Base-by-base conservation (phyloP, 805 yeast genomes). In the Metschnikowia kofuensis region DNA sequence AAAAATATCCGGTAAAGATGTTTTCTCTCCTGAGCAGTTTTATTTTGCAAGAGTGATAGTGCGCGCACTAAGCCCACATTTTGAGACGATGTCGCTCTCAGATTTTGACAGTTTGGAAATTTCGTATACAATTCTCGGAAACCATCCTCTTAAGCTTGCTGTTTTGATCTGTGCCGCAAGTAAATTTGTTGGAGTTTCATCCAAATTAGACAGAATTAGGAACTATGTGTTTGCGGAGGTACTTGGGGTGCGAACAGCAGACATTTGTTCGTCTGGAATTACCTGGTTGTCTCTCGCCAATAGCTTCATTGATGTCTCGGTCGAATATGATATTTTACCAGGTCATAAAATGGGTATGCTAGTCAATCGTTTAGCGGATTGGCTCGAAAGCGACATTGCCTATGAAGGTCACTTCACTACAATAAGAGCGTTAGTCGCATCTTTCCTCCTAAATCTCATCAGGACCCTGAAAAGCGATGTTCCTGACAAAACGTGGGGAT, bases 281-380 rank as follows among this genome's bases (percentile, higher is more conserved):
- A 64, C 62, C 13, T 74, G 76, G 62, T 50, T 86, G 4, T 67
- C 81, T 1, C 55, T 83, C 3, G 65, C 85, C 36, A 74, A 70
- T 41, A 69, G 74, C 49, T 69, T 81, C 49, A 58, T 67, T 15
- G 59, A 64, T 44, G 50, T 65, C 2, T 72, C 69, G 27, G 54
- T 55, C 7, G 72, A 65, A 14, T 67, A 65, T 40, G 65, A 62
- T n/a, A 72, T 82, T 2, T 66, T 87, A 27, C 85, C 88, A 7
- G 72, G 78, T 2, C 90, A 83, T 58, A 76, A 94, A 55, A 68
- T 85, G 36, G 77, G 74, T 38, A 80, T 86, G 88, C 65, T 85
- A 8, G 52, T 87, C 15, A 76, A 72, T 38, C 75, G 78, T 6
- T 54, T 89, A 1, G 59, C 64, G 5, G 66, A 66, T 15, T 85